Conservation (phyloP, 805 yeast genomes). For the Komagataella ulmi region DNA sequence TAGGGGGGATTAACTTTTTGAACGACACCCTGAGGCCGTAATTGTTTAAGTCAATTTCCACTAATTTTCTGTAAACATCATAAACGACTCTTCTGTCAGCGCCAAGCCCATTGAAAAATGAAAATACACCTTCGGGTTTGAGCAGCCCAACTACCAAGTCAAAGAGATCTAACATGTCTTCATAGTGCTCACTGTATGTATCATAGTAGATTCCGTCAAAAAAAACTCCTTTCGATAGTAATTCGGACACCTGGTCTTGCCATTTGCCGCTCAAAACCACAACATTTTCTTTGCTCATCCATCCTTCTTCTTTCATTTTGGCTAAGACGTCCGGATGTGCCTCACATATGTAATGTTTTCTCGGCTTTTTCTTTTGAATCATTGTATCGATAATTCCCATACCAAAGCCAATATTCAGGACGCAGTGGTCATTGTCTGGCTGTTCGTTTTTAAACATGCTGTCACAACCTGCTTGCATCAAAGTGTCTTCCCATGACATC, state of each 20-base stretch:
- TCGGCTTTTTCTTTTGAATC: conserved; percentile 46
- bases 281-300: conserved; percentile 68
- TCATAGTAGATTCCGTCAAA: conserved; percentile 91
- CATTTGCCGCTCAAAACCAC: conserved; percentile 78
- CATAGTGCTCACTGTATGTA: conserved; percentile 85
- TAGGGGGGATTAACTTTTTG: conserved; percentile 33
- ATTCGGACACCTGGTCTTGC: conserved; percentile 67
- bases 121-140: conserved; percentile 72
- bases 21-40: conserved; percentile 66
- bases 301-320: conserved; percentile 61
- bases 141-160: conserved; percentile 73
- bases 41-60: conserved; percentile 62
- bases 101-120: conserved; percentile 87
- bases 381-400: conserved; percentile 89
- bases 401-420: conserved; percentile 87
- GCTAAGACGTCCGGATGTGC: conserved; percentile 86
- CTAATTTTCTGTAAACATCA: conserved; percentile 78
- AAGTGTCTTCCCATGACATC: conserved; percentile 91
- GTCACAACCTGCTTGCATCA: conserved; percentile 74
- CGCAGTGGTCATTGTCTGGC: conserved; percentile 24
- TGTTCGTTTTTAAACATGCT: conserved; percentile 40
- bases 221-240: conserved; percentile 53
- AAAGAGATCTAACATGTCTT: conserved; percentile 76
- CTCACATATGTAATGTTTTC: conserved; percentile 77
- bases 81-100: conserved; percentile 65